Evolutionary conservation across 257 asterid genomes (phyloP).

Genomic region (Jaltomata sinuosa): DNA sequence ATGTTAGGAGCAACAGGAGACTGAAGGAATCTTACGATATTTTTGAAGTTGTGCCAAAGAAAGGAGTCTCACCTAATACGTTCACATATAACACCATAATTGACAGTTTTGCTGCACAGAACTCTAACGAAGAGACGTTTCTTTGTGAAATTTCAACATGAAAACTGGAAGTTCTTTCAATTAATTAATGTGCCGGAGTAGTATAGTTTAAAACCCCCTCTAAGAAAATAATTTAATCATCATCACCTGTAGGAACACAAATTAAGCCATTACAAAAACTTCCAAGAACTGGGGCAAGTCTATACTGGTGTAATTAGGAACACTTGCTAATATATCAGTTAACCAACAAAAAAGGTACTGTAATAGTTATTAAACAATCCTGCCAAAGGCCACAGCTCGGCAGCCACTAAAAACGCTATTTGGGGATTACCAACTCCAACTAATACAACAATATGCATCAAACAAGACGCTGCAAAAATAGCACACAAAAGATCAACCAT

Average conservation of each 20-base stretch:
- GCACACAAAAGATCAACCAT: not conserved
- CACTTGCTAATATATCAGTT: not conserved
- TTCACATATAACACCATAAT: conserved; percentile 49
- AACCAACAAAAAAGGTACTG: not conserved
- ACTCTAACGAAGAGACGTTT: no score
- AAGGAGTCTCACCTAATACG: conserved; percentile 45
- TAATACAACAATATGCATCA: not conserved
- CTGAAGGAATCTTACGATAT: conserved; percentile 55
- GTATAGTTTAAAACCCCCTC: not conserved
- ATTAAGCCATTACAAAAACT: not conserved
- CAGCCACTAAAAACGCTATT: not conserved
- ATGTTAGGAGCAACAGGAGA: no score
- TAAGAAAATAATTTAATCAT: not conserved
- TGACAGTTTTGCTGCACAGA: conserved; percentile 25
- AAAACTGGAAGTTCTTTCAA: not conserved
- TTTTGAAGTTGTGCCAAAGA: conserved; percentile 64
- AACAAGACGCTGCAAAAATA: not conserved
- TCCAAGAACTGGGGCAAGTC: not conserved
- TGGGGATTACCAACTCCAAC: not conserved
- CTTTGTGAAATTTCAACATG: not conserved
- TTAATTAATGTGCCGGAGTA: not conserved
- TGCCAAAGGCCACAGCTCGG: not conserved
- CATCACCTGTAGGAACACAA: not conserved
- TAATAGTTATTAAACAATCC: not conserved
- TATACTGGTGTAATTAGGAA: not conserved